Percentiles rank a stretch among this genome's conserved stretches.
phyloP scores from a whole-genome alignment of 495 filamentous ascomycete genomes.

The Aspergillus cristatus region DNA sequence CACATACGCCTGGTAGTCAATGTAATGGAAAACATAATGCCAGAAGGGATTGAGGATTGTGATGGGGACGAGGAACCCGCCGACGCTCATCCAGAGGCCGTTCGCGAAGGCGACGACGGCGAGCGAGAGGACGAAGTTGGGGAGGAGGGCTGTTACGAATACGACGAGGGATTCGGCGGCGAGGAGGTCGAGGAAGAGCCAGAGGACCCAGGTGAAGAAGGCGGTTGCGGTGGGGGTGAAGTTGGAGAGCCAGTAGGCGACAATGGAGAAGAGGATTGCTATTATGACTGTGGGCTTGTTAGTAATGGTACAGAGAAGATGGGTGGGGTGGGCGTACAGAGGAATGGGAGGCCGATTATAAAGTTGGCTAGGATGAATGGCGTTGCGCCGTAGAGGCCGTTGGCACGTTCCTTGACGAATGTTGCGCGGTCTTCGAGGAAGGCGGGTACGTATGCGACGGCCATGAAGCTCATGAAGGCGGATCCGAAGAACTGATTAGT shows the following conservation, averaged over 20 bases:
- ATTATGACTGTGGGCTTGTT: slow-evolving; percentile 46
- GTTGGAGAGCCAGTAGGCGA: slow-evolving; percentile 73
- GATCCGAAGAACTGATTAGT: slow-evolving; percentile 55
- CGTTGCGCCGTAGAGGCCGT: slow-evolving; percentile 67
- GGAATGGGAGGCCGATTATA: slow-evolving; percentile 67
- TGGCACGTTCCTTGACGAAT: slow-evolving; percentile 69
- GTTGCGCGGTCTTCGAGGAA: slow-evolving; percentile 69
- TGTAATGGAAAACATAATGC: slow-evolving; percentile 76
- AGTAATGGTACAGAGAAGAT: not conserved
- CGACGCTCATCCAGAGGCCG: slow-evolving; percentile 78
- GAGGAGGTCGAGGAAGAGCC: slow-evolving; percentile 76
- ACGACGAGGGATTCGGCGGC: slow-evolving; percentile 77
- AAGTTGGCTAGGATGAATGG: slow-evolving; percentile 72
- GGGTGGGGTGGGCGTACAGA: slow-evolving; percentile 31
- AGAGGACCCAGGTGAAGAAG: slow-evolving; percentile 76
- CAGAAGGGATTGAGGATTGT: slow-evolving; percentile 69
- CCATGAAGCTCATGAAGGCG: slow-evolving; percentile 90
- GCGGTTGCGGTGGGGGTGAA: slow-evolving; percentile 54
- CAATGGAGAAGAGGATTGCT: slow-evolving; percentile 58
- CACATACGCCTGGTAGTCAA: slow-evolving; percentile 76
- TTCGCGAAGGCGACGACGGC: slow-evolving; percentile 74
- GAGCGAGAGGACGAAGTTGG: slow-evolving; percentile 67
- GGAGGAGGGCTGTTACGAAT: slow-evolving; percentile 59
- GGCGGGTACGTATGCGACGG: slow-evolving; percentile 73
- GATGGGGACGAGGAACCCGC: slow-evolving; percentile 68